Base-by-base conservation (phyloP, 2,329 filamentous ascomycete genomes). In the Colletotrichum karsti region DNA sequence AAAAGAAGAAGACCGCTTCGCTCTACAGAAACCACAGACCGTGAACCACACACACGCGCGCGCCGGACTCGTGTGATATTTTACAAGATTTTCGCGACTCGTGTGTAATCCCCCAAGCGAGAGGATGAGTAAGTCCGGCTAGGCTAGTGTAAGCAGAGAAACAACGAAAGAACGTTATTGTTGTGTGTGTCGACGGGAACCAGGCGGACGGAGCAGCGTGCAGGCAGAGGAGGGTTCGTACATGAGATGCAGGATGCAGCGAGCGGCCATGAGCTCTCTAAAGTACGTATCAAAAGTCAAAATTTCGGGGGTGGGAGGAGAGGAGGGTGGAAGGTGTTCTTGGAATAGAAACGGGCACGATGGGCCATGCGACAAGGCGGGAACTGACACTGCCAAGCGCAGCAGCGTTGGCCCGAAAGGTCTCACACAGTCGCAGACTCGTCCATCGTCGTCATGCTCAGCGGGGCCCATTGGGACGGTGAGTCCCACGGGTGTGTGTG, bases 381-480 rank as follows among this genome's bases (percentile, higher is more conserved):
- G 44, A 67, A 42, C 66, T 69, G 66, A 69, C 66, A 69, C 66
- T 67, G 66, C 66, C 66, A 69, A 69, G 66, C 48, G 66, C 66
- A 42, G 57, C 66, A 69, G 57, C 13, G 48, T 59, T 55, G 61
- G 33, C 58, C 54, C 30, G 26, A 53, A 58, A 65, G 64, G 60
- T 65, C 60, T 64, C 65, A 68, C 48, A 37, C 53, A 68, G 65
- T 68, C 60, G 53, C 65, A 65, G 65, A 65, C 28, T 53, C 30
- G 60, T 33, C 63, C 61, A 37, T 64, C 53, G 61, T 68, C 61
- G 60, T 65, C 65, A 68, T 59, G 60, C 60, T 54, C 37, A 13
- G 54, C 46, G 53, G 65, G 64, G 53, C n/a, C n/a, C 28, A 48
- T 37, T 39, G 46, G n/a, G 53, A 39, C 39, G 61, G 51, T 28